phyloP scores from a whole-genome alignment of 192 early-diverging fungal species.

The Nowakowskiella sp. region DNA sequence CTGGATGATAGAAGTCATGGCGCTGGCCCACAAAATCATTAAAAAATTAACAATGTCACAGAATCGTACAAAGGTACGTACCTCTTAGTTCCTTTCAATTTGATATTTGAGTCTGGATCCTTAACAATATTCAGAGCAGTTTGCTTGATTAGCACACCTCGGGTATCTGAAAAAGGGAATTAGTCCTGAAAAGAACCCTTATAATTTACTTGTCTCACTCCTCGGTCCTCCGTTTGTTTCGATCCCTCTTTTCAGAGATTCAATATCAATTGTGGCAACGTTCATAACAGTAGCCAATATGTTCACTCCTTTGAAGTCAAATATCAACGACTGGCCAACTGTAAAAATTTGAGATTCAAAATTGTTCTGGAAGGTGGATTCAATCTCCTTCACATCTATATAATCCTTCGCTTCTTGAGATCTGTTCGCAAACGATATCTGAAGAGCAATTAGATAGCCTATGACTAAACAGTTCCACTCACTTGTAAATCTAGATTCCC shows the following conservation, averaged over 20 bases:
- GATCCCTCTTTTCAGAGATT: no score
- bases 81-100: constrained; percentile 58
- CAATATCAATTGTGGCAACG: constrained; percentile 33
- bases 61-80: constrained; percentile 16
- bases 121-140: constrained; percentile 64
- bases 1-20: constrained; percentile 72
- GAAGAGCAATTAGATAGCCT: constrained; percentile 3
- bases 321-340: constrained; percentile 61
- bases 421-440: constrained; percentile 22
- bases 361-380: constrained; percentile 27
- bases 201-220: no score
- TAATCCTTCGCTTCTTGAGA: constrained; percentile 32
- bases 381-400: constrained; percentile 68
- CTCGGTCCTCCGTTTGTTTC: no score
- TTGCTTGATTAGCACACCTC: constrained; percentile 70
- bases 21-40: constrained; percentile 27
- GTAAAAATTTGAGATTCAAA: constrained; percentile 80
- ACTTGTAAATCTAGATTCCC: constrained; percentile 38
- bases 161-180: constrained; percentile 3
- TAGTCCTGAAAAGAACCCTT: constrained; percentile 3
- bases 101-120: constrained; percentile 63
- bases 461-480: constrained; percentile 1
- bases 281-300: constrained; percentile 41
- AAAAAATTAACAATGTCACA: constrained; percentile 5
- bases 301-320: constrained; percentile 76